These are phyloP conservation scores for Candida broadrunensis DNA, from an alignment of 805 yeast genomes.

Conservation along the genomic window DNA sequence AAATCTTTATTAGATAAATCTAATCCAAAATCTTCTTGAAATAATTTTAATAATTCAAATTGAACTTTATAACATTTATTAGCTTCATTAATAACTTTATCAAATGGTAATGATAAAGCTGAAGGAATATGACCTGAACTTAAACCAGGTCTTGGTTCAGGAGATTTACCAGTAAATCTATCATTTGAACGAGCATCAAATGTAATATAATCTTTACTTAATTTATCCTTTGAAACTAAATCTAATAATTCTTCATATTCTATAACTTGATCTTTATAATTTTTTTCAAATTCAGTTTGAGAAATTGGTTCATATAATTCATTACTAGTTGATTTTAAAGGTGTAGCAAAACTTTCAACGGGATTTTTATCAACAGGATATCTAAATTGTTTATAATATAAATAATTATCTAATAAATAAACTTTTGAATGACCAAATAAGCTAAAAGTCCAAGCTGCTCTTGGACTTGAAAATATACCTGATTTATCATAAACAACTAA, in stretches of 20 bases:
- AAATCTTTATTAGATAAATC: conserved; percentile 27
- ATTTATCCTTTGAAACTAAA: conserved; percentile 48
- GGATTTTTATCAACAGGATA: conserved; percentile 43
- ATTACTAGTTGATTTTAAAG: conserved; percentile 3
- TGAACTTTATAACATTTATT: conserved; percentile 47
- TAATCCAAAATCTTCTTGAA: conserved; percentile 34
- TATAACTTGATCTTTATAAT: conserved; percentile 48
- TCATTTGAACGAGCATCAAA: conserved; percentile 81
- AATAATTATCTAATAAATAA: conserved; percentile 67
- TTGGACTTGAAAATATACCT: conserved; percentile 84
- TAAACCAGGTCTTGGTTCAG: conserved; percentile 88
- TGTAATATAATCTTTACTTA: conserved; percentile 47
- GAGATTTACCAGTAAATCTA: conserved; percentile 73
- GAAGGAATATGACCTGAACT: conserved; percentile 90
- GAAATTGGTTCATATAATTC: conserved; percentile 17
- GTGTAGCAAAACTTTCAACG: conserved; percentile 16
- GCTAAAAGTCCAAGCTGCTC: conserved; percentile 89
- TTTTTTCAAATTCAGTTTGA: conserved; percentile 28
- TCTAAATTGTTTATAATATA: conserved; percentile 44
- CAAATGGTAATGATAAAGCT: conserved; percentile 73
- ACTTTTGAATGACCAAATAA: conserved; percentile 75
- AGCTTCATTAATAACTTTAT: conserved; percentile 48
- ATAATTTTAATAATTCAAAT: conserved; percentile 44
- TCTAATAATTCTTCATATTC: conserved; percentile 63
- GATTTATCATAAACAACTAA: conserved; percentile 81